These are phyloP conservation scores for Fonsecaea monophora DNA, from an alignment of 2,329 filamentous ascomycete genomes.

Conservation along the genomic window DNA sequence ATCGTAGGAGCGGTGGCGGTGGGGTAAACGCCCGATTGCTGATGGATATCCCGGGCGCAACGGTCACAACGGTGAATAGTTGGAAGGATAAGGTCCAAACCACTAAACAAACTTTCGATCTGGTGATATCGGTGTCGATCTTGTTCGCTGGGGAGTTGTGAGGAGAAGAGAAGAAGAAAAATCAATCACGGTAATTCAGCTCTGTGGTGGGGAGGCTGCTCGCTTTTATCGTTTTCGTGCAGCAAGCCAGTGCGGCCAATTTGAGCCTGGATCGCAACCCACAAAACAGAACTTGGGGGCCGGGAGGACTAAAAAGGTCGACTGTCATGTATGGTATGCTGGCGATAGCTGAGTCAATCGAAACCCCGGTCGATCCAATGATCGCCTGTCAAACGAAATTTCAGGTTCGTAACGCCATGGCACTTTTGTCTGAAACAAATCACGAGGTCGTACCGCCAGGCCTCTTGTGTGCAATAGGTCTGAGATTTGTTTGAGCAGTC, in stretches of 20 bases:
- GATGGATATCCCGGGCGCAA: slow-evolving; percentile 1
- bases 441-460: neutral
- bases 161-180: slow-evolving; percentile 14
- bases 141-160: neutral
- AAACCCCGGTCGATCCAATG: slow-evolving; percentile 6
- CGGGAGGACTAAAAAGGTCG: slow-evolving; percentile 9
- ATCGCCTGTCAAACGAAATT: slow-evolving; percentile 10
- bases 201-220: slow-evolving; percentile 25
- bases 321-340: slow-evolving; percentile 13
- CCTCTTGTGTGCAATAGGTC: slow-evolving; percentile 8
- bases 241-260: slow-evolving; percentile 17
- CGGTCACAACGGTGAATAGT: slow-evolving; percentile 9
- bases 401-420: slow-evolving; percentile 10
- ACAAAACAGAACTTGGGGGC: slow-evolving; percentile 25
- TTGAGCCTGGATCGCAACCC: slow-evolving; percentile 23
- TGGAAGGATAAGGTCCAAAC: neutral
- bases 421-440: slow-evolving; percentile 2
- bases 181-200: slow-evolving; percentile 22
- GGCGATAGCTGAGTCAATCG: slow-evolving; percentile 15
- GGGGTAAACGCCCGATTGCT: slow-evolving; percentile 24
- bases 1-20: slow-evolving; percentile 22
- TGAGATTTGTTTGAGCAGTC: slow-evolving; percentile 11
- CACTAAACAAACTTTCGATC: slow-evolving; percentile 1
- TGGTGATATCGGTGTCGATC: neutral
- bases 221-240: slow-evolving; percentile 32